A percentile compares a stretch with the other conserved stretches of the same genome.
phyloP scores from a whole-genome alignment of 257 asterid genomes.

The Solanum lignicaule region DNA sequence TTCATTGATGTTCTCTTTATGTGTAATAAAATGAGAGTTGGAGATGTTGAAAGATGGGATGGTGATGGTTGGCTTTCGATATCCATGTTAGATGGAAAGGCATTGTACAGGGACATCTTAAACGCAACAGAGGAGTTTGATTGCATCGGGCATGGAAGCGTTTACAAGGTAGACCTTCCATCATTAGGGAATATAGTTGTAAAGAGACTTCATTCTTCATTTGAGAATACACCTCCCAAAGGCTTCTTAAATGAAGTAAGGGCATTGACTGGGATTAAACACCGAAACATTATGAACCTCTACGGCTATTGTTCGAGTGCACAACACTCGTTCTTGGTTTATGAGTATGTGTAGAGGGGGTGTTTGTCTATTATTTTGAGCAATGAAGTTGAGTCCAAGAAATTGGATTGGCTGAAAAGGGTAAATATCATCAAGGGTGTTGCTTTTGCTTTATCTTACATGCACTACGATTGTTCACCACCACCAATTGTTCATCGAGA shows the following conservation, averaged over 20 bases:
- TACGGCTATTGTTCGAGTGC: neutral
- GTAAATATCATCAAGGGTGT: too few relatives aligned
- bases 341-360: neutral
- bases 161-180: neutral
- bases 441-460: too few relatives aligned
- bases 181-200: neutral
- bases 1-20: neutral
- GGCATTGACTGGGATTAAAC: neutral
- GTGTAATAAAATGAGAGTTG: neutral
- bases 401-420: too few relatives aligned
- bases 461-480: too few relatives aligned
- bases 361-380: too few relatives aligned
- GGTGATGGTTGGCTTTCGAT: neutral
- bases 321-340: neutral
- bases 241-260: neutral
- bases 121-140: neutral
- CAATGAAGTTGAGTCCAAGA: too few relatives aligned
- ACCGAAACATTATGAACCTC: neutral
- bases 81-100: neutral
- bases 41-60: neutral
- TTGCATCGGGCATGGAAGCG: neutral
- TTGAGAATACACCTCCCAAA: neutral
- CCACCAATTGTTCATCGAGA: too few relatives aligned
- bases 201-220: neutral
- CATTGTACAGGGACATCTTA: neutral